Evolutionary conservation across 2,329 filamentous ascomycete genomes (phyloP).

Genomic region (Cladorrhinum sp.): DNA sequence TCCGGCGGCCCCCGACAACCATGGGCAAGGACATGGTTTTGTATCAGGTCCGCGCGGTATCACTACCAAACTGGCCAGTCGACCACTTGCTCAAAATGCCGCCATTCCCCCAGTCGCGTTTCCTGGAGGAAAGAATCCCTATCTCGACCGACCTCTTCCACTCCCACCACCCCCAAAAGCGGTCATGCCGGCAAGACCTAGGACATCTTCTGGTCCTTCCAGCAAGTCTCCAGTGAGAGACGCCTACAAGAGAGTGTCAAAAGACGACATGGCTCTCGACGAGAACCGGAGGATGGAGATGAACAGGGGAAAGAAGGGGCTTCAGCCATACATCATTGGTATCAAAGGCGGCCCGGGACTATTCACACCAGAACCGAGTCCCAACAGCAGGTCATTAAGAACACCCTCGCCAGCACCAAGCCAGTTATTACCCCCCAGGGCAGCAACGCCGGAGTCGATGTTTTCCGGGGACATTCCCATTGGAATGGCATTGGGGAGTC

Average conservation of each 20-base stretch:
- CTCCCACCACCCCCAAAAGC: constrained; percentile 29
- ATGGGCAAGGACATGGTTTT: constrained; percentile 29
- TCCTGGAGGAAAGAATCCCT: constrained; percentile 30
- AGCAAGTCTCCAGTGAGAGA: constrained; percentile 28
- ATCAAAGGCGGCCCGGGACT: constrained; percentile 39
- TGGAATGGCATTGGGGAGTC: constrained; percentile 73
- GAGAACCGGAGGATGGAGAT: constrained; percentile 28
- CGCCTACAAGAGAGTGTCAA: constrained; percentile 44
- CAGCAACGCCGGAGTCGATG: constrained; percentile 43
- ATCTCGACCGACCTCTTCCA: constrained; percentile 33
- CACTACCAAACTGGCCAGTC: constrained; percentile 15
- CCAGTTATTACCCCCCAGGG: constrained; percentile 36
- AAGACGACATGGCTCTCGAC: constrained; percentile 40
- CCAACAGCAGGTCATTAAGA: constrained; percentile 21
- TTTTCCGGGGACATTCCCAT: constrained; percentile 52
- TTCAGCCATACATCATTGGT: constrained; percentile 26
- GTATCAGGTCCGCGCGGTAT: constrained; percentile 35
- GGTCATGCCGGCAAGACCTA: constrained; percentile 39
- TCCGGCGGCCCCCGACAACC: constrained; percentile 24
- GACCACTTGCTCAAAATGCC: constrained; percentile 33
- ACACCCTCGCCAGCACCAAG: constrained; percentile 30
- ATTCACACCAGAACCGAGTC: constrained; percentile 44
- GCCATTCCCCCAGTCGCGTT: constrained; percentile 31
- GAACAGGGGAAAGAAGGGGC: constrained; percentile 26
- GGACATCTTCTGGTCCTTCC: constrained; percentile 39